Percentiles rank a stretch among this genome's conserved stretches.
phyloP scores from a whole-genome alignment of 306 rosid genomes.

The Gynostemma pentaphyllum region DNA sequence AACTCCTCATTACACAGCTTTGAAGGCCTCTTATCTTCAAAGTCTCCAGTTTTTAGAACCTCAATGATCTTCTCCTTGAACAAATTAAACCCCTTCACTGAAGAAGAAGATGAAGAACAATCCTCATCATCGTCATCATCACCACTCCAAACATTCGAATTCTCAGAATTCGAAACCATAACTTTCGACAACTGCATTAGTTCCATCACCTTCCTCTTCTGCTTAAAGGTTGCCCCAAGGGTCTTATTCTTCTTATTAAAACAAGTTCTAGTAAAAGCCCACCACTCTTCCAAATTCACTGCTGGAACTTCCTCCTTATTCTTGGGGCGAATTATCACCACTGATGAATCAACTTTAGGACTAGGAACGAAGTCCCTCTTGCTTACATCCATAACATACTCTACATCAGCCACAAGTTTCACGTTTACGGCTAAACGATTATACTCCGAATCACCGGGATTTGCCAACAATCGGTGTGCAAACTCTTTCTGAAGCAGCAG shows the following conservation, averaged over 20 bases:
- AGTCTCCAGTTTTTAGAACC: conserved; percentile 45
- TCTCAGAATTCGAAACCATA: conserved; percentile 4
- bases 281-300: conserved; percentile 60
- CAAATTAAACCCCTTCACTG: conserved; percentile 10
- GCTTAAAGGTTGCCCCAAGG: conserved; percentile 65
- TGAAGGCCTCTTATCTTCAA: conserved; percentile 60
- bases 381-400: conserved; percentile 70
- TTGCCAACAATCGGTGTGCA: conserved; percentile 62
- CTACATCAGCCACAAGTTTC: conserved; percentile 62
- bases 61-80: conserved; percentile 34
- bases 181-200: conserved; percentile 23
- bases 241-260: conserved; percentile 65
- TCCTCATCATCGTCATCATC: conserved; percentile 14
- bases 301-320: conserved; percentile 33
- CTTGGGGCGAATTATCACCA: conserved; percentile 70
- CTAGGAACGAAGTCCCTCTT: conserved; percentile 74
- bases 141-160: background rate
- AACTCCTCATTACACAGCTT: conserved; percentile 51
- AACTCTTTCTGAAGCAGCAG: conserved; percentile 87
- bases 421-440: conserved; percentile 77
- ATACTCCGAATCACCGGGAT: conserved; percentile 63
- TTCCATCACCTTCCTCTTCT: conserved; percentile 44
- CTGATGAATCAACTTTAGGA: conserved; percentile 80
- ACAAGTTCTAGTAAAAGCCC: conserved; percentile 56
- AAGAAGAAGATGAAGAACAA: conserved; percentile 13